phyloP scores from a whole-genome alignment of 805 yeast species.

The Cyberlindnera petersonii region DNA sequence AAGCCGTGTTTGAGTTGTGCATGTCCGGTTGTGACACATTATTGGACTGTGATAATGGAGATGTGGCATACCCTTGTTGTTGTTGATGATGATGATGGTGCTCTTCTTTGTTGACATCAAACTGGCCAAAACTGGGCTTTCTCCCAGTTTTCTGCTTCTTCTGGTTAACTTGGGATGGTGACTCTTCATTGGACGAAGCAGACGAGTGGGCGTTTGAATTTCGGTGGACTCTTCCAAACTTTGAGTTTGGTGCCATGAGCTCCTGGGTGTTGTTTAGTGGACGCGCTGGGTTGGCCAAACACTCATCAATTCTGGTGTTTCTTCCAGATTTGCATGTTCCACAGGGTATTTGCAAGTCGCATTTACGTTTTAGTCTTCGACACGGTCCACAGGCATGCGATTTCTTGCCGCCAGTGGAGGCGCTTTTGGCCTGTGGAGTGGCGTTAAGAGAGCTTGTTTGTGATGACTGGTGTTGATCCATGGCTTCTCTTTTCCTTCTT shows the following conservation, averaged over 20 bases:
- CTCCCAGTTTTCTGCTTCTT: constrained; percentile 7
- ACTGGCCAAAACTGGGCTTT: constrained; percentile 10
- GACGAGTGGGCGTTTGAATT: constrained; percentile 10
- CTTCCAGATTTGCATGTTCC: constrained; percentile 27
- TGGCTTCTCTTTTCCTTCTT: no score
- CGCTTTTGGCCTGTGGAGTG: background rate
- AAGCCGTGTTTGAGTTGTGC: no score
- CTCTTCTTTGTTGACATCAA: constrained; percentile 10
- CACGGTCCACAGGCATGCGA: constrained; percentile 30
- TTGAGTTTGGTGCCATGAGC: constrained; percentile 21
- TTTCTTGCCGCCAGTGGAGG: constrained; percentile 22
- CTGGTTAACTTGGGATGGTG: background rate
- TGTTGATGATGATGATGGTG: constrained; percentile 2
- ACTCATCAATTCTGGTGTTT: constrained; percentile 24
- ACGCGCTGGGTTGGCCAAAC: constrained; percentile 26
- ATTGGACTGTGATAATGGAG: constrained; percentile 7
- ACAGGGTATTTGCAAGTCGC: constrained; percentile 28
- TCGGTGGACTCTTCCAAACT: constrained; percentile 21
- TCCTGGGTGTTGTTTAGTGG: constrained; percentile 24
- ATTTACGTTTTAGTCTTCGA: constrained; percentile 27
- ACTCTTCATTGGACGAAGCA: constrained; percentile 6
- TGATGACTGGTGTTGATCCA: constrained; percentile 1
- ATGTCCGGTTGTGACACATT: background rate
- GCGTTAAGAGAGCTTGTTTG: background rate
- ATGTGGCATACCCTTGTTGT: background rate